Evolutionary conservation across 2,329 filamentous ascomycete species (phyloP).

Genomic region (Rosellinia necatrix): DNA sequence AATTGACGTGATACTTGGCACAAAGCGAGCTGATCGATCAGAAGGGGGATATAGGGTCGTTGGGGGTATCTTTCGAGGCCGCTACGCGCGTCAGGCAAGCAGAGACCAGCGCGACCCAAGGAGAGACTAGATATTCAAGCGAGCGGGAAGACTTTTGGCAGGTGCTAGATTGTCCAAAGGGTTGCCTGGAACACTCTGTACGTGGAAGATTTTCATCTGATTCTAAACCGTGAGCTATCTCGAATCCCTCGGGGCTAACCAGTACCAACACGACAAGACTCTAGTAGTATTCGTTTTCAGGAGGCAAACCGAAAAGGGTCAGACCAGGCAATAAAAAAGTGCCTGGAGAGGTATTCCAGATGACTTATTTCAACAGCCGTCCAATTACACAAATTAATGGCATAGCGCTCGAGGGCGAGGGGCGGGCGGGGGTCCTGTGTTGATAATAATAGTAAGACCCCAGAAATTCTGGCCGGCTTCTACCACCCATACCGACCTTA

Average conservation of each 20-base stretch:
- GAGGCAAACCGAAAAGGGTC: constrained; percentile 10
- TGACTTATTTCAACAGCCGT: constrained; percentile 7
- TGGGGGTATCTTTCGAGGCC: constrained; percentile 4
- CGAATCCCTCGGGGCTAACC: constrained; percentile 7
- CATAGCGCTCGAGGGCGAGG: constrained; percentile 5
- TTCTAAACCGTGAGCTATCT: constrained; percentile 18
- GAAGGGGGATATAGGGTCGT: not conserved
- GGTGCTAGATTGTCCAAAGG: not conserved
- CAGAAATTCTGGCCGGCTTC: constrained; percentile 11
- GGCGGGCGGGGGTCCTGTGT: constrained; percentile 11
- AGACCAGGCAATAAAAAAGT: not conserved
- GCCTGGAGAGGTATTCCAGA: constrained; percentile 2
- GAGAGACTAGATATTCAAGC: not conserved
- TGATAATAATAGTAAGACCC: constrained; percentile 26
- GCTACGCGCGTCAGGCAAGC: not conserved
- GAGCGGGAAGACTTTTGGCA: not conserved
- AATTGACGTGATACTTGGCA: constrained; percentile 6
- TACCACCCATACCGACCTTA: not conserved
- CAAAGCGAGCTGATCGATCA: not conserved
- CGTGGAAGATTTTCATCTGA: constrained; percentile 18
- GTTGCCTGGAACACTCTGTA: not conserved
- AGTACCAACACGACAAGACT: constrained; percentile 10
- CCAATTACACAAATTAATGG: constrained; percentile 9
- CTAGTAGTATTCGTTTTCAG: constrained; percentile 11
- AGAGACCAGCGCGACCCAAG: not conserved